A percentile compares a stretch with the other conserved stretches of the same genome.
Evolutionary conservation across 345 rosid species (phyloP).

Genomic region (Populus tremula): DNA sequence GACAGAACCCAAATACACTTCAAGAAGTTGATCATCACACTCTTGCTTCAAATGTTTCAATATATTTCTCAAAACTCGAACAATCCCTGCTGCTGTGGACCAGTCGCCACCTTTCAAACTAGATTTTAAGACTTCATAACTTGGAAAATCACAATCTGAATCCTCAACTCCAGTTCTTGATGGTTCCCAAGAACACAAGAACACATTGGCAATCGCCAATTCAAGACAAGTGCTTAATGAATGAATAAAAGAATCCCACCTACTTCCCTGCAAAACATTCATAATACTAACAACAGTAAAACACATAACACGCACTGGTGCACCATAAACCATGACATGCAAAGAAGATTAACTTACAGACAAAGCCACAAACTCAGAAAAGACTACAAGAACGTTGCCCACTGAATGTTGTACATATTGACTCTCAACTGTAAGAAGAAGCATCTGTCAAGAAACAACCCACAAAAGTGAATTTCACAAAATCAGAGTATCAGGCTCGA

Average conservation of each 20-base stretch:
- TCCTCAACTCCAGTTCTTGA: slow-evolving; percentile 19
- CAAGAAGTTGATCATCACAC: slow-evolving; percentile 41
- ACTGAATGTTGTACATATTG: slow-evolving; percentile 58
- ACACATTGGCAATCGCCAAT: slow-evolving; percentile 33
- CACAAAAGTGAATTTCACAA: neutral
- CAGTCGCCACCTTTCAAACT: slow-evolving; percentile 50
- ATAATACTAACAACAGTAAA: neutral
- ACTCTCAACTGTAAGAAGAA: slow-evolving; percentile 41
- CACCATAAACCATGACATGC: neutral
- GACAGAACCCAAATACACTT: slow-evolving; percentile 41
- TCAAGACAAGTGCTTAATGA: slow-evolving; percentile 48
- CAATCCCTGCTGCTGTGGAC: slow-evolving; percentile 49
- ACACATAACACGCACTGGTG: neutral
- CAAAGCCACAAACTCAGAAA: slow-evolving; percentile 45
- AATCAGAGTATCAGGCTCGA: neutral
- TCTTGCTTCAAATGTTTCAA: slow-evolving; percentile 62
- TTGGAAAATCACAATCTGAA: slow-evolving; percentile 15
- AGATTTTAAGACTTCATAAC: slow-evolving; percentile 35
- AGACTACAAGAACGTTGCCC: slow-evolving; percentile 51
- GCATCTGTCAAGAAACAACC: slow-evolving; percentile 38
- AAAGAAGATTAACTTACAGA: slow-evolving; percentile 41
- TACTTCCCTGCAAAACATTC: slow-evolving; percentile 43
- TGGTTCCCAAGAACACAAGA: slow-evolving; percentile 18
- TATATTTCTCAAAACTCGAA: slow-evolving; percentile 51
- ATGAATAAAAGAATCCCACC: slow-evolving; percentile 44